phyloP scores from a whole-genome alignment of 2,329 filamentous ascomycete genomes.

The Calonectria ilicicola region DNA sequence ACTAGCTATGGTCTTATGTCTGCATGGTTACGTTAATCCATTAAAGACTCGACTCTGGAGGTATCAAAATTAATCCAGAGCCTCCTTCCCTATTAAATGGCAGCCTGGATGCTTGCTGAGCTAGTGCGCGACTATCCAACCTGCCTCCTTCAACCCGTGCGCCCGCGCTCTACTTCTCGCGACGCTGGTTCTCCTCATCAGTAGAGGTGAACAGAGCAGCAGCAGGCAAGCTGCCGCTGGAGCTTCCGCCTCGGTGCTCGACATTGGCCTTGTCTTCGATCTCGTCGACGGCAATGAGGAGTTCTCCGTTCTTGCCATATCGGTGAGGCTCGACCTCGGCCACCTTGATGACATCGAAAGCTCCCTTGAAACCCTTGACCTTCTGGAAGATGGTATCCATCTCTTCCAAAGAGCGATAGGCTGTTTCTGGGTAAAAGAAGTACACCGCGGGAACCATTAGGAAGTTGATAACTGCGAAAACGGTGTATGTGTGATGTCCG shows the following conservation, averaged over 20 bases:
- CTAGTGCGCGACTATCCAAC: not conserved
- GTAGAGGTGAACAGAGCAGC: conserved; percentile 44
- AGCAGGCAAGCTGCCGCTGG: conserved; percentile 38
- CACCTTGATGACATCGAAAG: conserved; percentile 51
- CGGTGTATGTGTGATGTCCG: conserved; percentile 70
- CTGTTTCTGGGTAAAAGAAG: conserved; percentile 75
- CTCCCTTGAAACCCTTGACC: conserved; percentile 56
- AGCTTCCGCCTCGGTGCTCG: conserved; percentile 44
- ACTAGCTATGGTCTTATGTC: not conserved
- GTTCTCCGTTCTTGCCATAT: conserved; percentile 70
- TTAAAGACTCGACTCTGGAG: not conserved
- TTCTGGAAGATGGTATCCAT: conserved; percentile 75
- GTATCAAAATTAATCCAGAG: not conserved
- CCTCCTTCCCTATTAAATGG: not conserved
- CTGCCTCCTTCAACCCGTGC: not conserved
- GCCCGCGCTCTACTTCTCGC: conserved; percentile 3
- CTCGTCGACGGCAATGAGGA: conserved; percentile 61
- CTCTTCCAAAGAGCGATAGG: conserved; percentile 73
- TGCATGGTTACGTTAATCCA: not conserved
- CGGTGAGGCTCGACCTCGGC: conserved; percentile 62
- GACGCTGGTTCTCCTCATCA: conserved; percentile 51
- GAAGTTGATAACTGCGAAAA: conserved; percentile 75
- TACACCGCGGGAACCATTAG: conserved; percentile 69
- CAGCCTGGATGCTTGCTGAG: not conserved
- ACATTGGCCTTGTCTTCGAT: conserved; percentile 49